Evolutionary conservation across 257 asterid genomes (phyloP), one percentile per base, ranked within the genome.

Genomic region (Anisodus acutangulus): DNA sequence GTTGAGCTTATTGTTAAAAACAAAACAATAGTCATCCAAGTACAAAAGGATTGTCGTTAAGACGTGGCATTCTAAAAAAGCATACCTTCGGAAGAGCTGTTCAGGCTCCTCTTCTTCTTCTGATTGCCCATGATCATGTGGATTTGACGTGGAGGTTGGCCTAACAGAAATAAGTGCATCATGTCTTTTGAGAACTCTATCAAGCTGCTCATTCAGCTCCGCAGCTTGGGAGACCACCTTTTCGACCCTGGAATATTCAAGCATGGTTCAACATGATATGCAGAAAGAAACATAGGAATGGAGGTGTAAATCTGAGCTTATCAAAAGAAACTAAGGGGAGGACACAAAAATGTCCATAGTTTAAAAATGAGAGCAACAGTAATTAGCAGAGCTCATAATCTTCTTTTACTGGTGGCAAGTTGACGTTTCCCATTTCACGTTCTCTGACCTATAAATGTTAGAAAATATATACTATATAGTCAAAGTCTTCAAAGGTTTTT

Each of bases 141-240:
- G 93, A 87, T 90, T 84, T 81, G 97, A 87, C 1, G 82, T 85
- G 69, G 95, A 84, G 84, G 88, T 91, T 63, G 91, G 88, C 83
- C 91, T 86, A 80, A 88, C 88, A 37, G 92, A 86, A 31, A 93
- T 19, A 57, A 97, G 93, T 64, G 97, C 93, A 82, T 97, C 98
- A 37, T 97, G 98, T 90, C 93, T 92, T 78, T 81, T 86, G 85
- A 97, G 89, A 79, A 93, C 92, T 87, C 90, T 88, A 76, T 95
- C 98, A 69, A 97, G 99, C 85, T 92, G 92, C 88, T 97, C 99
- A 13, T 97, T 97, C 78, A 95, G 90, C 91, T 95, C 98, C 41
- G 95, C 89, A 67, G 99, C 98, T 86, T 87, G 90, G 63, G 92
- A 74, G 64, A 91, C 89, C 82, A 90, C 78, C 74, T 81, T 89